Evolutionary conservation across 1,284 basidiomycete species (phyloP).

Genomic region (Amylostereum areolatum): DNA sequence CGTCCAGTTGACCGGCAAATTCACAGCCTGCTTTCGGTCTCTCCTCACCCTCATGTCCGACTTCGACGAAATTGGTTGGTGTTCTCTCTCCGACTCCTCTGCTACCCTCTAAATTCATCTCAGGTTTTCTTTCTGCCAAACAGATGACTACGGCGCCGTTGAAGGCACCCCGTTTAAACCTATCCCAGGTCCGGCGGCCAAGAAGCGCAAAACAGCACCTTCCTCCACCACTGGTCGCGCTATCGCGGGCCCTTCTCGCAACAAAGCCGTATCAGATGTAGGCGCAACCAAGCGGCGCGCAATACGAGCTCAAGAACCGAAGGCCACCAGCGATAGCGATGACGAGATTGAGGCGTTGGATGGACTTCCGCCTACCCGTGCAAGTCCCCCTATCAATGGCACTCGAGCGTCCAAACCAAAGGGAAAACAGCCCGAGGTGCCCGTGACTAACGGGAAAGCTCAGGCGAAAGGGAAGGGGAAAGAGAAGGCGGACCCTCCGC

Average conservation of each 20-base stretch:
- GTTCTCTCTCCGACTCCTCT: neutral
- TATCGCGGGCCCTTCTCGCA: conserved; percentile 19
- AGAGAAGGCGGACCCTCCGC: conserved; percentile 13
- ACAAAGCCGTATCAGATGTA: neutral
- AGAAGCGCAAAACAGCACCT: conserved; percentile 14
- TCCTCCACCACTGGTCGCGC: conserved; percentile 11
- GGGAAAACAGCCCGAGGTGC: conserved; percentile 6
- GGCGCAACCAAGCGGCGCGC: neutral
- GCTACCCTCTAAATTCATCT: neutral
- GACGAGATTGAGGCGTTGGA: conserved; percentile 12
- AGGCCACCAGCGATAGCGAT: conserved; percentile 12
- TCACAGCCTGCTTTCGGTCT: neutral
- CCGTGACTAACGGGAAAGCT: conserved; percentile 13
- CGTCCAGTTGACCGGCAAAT: neutral
- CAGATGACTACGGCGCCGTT: conserved; percentile 15
- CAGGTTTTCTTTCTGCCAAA: neutral
- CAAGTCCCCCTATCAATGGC: neutral
- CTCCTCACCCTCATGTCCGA: neutral
- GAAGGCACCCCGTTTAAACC: conserved; percentile 18
- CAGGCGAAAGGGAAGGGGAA: conserved; percentile 20
- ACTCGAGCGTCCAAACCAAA: conserved; percentile 9
- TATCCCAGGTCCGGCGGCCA: conserved; percentile 1
- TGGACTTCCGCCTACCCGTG: conserved; percentile 2
- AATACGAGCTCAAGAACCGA: neutral
- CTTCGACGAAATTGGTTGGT: conserved; percentile 19